phyloP scores from a whole-genome alignment of 2,329 filamentous ascomycete species.

The Sclerotiophoma versabilis region DNA sequence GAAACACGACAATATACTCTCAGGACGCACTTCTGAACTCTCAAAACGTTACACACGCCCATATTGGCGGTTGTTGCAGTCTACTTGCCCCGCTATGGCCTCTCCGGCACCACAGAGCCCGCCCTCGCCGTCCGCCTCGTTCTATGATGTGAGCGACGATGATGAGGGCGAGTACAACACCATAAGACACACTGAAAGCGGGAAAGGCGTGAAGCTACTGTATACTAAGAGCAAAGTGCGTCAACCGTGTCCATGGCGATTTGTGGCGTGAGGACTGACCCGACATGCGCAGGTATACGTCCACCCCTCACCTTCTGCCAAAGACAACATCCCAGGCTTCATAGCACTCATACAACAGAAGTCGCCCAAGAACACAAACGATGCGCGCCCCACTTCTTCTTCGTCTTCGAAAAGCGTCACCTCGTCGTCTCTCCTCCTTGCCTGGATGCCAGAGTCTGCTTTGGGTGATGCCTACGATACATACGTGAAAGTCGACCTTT shows the following conservation, averaged over 20 bases:
- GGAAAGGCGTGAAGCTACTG: conserved; percentile 87
- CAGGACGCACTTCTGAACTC: background rate
- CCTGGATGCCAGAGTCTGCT: conserved; percentile 90
- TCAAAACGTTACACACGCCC: background rate
- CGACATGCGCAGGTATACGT: conserved; percentile 77
- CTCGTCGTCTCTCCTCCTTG: conserved; percentile 79
- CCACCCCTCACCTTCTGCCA: conserved; percentile 89
- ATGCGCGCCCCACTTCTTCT: conserved; percentile 51
- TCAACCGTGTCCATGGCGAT: conserved; percentile 43
- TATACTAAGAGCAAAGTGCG: conserved; percentile 94
- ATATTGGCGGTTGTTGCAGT: conserved; percentile 12
- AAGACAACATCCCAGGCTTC: conserved; percentile 95
- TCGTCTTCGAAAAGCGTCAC: conserved; percentile 55
- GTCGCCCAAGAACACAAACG: conserved; percentile 40
- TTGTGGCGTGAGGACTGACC: conserved; percentile 32
- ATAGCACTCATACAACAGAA: conserved; percentile 94
- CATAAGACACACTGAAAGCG: conserved; percentile 78
- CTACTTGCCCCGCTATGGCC: conserved; percentile 39
- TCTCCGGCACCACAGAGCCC: conserved; percentile 45
- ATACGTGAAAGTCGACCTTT: conserved; percentile 94
- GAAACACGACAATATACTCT: background rate
- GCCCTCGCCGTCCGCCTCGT: conserved; percentile 82
- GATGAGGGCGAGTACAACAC: conserved; percentile 96
- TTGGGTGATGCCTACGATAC: conserved; percentile 83
- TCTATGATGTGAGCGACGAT: conserved; percentile 96